These are phyloP conservation scores for Penicillium roqueforti DNA, from an alignment of 495 filamentous ascomycete genomes.

Conservation along the genomic window DNA sequence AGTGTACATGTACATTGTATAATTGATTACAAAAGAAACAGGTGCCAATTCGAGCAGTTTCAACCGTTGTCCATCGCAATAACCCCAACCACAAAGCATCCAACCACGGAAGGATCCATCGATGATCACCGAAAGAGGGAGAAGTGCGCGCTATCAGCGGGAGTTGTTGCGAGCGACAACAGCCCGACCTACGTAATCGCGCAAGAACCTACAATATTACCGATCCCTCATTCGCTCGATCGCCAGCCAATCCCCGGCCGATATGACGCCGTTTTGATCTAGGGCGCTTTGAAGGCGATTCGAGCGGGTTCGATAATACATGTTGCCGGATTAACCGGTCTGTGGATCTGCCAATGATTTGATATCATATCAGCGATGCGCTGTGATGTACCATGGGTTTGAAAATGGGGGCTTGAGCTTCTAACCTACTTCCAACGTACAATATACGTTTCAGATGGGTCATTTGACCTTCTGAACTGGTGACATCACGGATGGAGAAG, in stretches of 20 bases:
- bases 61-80: slow-evolving; percentile 5
- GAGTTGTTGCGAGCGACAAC: neutral
- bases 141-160: neutral
- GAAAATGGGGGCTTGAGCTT: neutral
- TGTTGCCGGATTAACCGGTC: neutral
- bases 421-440: neutral
- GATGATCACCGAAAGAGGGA: neutral
- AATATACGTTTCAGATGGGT: neutral
- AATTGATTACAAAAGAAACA: neutral
- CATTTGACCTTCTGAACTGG: neutral
- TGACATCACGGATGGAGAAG: slow-evolving; percentile 2
- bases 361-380: neutral
- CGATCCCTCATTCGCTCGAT: neutral
- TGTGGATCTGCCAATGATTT: neutral
- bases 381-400: neutral
- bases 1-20: neutral
- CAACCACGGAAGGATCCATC: neutral
- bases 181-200: slow-evolving; percentile 6
- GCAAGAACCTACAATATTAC: neutral
- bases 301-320: neutral
- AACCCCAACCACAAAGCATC: neutral
- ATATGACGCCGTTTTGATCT: slow-evolving; percentile 2
- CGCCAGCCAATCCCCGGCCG: neutral
- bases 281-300: neutral
- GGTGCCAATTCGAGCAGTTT: neutral